A percentile compares a stretch with the other conserved stretches of the same genome.
phyloP scores from a whole-genome alignment of 257 asterid species.

The Solanum sejunctum region DNA sequence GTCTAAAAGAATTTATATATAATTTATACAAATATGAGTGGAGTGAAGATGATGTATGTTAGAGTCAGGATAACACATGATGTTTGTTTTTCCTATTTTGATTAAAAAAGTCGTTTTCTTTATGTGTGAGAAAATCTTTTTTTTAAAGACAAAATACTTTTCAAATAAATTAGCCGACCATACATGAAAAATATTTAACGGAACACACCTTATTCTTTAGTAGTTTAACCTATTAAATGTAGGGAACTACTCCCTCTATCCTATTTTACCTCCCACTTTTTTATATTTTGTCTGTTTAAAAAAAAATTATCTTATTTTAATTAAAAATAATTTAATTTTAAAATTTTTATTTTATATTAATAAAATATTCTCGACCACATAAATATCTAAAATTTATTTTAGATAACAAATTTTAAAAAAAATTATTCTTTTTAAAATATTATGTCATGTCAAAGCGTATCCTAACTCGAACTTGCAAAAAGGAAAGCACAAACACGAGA shows the following conservation, averaged over 20 bases:
- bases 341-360: too few species aligned
- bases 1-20: not conserved
- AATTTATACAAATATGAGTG: not conserved
- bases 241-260: too few species aligned
- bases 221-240: not conserved
- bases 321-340: too few species aligned
- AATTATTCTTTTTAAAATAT: rapidly evolving
- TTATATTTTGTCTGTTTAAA: too few species aligned
- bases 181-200: too few species aligned
- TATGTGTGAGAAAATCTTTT: not conserved
- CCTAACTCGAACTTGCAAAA: too few species aligned
- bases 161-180: not conserved
- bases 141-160: not conserved
- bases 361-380: too few species aligned
- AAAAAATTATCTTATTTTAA: too few species aligned
- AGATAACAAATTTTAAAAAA: too few species aligned
- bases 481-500: not conserved
- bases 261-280: too few species aligned
- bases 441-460: too few species aligned
- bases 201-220: not conserved
- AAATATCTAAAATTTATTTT: too few species aligned
- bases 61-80: not conserved
- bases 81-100: not conserved
- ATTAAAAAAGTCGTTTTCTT: not conserved
- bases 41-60: not conserved